These are phyloP conservation scores for Setaria italica DNA, from an alignment of 202 grass and related monocot species.

Conservation along the genomic window DNA sequence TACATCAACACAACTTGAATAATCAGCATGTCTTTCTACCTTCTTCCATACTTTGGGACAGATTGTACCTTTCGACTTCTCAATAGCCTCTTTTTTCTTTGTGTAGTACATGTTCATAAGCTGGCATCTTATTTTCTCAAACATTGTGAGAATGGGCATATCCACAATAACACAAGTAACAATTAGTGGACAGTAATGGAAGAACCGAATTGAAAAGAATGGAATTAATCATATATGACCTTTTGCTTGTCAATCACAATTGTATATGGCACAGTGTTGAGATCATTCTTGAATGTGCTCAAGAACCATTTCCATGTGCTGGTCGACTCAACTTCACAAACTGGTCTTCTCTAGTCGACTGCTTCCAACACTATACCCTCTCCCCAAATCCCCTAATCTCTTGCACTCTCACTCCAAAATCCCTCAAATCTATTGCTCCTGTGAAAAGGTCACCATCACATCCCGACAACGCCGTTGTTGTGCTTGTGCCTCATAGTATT, in stretches of 20 bases:
- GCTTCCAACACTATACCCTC: too few species aligned
- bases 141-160: slow-evolving; percentile 37
- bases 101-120: slow-evolving; percentile 8
- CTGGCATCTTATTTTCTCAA: slow-evolving; percentile 29
- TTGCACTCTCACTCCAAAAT: too few species aligned
- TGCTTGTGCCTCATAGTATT: too few species aligned
- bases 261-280: not conserved
- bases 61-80: not conserved
- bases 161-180: not conserved
- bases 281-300: not conserved
- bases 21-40: not conserved
- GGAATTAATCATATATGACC: not conserved
- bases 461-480: too few species aligned
- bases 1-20: not conserved
- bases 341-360: too few species aligned
- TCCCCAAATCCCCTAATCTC: too few species aligned
- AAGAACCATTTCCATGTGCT: not conserved
- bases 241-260: not conserved
- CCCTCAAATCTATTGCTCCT: too few species aligned
- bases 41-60: slow-evolving; percentile 7
- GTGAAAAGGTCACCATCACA: too few species aligned
- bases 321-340: not conserved
- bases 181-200: not conserved
- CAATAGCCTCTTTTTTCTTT: not conserved
- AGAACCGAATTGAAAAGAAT: not conserved